Percentiles rank a stretch among this genome's conserved stretches.
These are phyloP conservation scores for Metarhizium robertsii DNA, from an alignment of 2,329 filamentous ascomycete genomes.

Conservation along the genomic window DNA sequence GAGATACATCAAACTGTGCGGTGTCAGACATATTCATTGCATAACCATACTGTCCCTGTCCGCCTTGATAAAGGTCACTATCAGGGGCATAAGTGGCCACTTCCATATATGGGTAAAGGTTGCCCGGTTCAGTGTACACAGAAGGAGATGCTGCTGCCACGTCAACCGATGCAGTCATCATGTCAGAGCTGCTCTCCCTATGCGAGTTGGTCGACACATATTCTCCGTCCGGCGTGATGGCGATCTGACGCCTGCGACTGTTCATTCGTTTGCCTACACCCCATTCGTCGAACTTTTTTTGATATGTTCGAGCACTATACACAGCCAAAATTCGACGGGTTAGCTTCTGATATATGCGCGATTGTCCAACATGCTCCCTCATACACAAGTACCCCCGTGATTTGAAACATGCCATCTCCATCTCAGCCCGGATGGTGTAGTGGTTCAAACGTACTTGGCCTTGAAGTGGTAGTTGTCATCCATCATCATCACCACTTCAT, in stretches of 20 bases:
- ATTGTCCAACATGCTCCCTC: background rate
- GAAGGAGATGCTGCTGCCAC: background rate
- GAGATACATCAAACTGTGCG: background rate
- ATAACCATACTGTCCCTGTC: background rate
- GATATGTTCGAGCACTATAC: background rate
- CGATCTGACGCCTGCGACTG: background rate
- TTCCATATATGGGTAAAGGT: background rate
- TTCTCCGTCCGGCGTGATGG: background rate
- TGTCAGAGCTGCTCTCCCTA: background rate
- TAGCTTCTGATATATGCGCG: background rate
- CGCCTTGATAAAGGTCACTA: background rate
- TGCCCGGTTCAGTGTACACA: background rate
- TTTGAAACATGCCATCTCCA: background rate
- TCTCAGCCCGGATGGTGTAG: background rate
- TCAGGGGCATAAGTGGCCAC: background rate
- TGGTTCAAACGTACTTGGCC: background rate
- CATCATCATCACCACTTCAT: constrained; percentile 26
- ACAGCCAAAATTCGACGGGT: background rate
- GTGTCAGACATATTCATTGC: background rate
- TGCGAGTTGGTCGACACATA: background rate
- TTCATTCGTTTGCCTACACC: background rate
- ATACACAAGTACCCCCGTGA: background rate
- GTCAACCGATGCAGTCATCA: background rate
- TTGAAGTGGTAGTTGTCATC: background rate
- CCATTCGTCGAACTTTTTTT: background rate